These are phyloP conservation scores for Zasmidium cellare DNA, from an alignment of 2,329 filamentous ascomycete genomes.

Conservation along the genomic window DNA sequence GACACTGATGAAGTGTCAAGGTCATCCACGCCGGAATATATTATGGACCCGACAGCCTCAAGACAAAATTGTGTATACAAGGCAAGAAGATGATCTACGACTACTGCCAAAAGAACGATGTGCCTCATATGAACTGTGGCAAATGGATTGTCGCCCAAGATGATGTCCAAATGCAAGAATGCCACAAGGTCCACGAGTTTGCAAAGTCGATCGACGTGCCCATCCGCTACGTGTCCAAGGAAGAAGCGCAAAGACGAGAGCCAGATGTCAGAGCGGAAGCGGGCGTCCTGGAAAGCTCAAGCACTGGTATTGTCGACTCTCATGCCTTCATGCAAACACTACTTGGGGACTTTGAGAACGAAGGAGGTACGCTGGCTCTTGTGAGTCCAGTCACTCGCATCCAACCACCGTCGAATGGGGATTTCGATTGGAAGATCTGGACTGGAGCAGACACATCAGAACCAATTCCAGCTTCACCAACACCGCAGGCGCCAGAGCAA, in stretches of 20 bases:
- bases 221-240: conserved; percentile 64
- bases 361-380: conserved; percentile 72
- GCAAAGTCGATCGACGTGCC: conserved; percentile 63
- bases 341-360: conserved; percentile 72
- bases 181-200: conserved; percentile 59
- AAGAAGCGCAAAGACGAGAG: conserved; percentile 66
- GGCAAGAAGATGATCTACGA: conserved; percentile 78
- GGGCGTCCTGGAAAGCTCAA: conserved; percentile 78
- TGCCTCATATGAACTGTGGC: conserved; percentile 73
- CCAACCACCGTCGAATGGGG: conserved; percentile 51
- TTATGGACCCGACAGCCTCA: conserved; percentile 74
- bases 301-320: conserved; percentile 87
- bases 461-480: conserved; percentile 23
- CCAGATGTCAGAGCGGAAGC: conserved; percentile 71
- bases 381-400: conserved; percentile 65
- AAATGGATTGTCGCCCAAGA: conserved; percentile 97
- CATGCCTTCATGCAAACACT: conserved; percentile 83
- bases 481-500: conserved; percentile 27
- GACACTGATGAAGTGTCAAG: too few species aligned
- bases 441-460: conserved; percentile 35
- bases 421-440: conserved; percentile 68
- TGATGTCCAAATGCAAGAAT: conserved; percentile 63
- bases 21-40: conserved; percentile 96
- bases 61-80: conserved; percentile 77
- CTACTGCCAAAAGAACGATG: conserved; percentile 66